phyloP scores from a whole-genome alignment of 2,329 filamentous ascomycete genomes.

The Gremmenia infestans region DNA sequence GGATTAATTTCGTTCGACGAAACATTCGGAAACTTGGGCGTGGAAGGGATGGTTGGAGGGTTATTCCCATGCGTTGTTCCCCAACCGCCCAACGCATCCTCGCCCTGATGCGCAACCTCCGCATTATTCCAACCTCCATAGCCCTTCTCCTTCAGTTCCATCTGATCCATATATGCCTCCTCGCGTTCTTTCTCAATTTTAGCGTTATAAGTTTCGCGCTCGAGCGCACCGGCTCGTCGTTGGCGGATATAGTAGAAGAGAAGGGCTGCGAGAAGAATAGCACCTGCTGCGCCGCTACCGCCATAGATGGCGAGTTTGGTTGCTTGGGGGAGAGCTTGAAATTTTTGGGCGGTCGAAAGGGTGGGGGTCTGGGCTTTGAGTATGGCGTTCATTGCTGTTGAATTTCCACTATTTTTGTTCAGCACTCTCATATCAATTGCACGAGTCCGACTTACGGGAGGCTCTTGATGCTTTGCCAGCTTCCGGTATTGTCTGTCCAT shows the following conservation, averaged over 20 bases:
- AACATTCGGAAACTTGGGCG: slow-evolving; percentile 9
- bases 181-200: slow-evolving; percentile 29
- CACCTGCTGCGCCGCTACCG: slow-evolving; percentile 41
- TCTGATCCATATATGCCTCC: slow-evolving; percentile 24
- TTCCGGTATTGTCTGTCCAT: slow-evolving; percentile 57
- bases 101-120: slow-evolving; percentile 19
- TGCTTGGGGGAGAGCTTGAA: slow-evolving; percentile 43
- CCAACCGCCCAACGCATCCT: slow-evolving; percentile 28
- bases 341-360: slow-evolving; percentile 48
- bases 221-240: slow-evolving; percentile 45
- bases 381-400: slow-evolving; percentile 46
- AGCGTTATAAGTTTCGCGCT: slow-evolving; percentile 39
- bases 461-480: slow-evolving; percentile 59
- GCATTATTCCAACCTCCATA: slow-evolving; percentile 25
- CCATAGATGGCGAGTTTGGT: slow-evolving; percentile 52
- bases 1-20: slow-evolving; percentile 11
- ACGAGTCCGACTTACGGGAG: slow-evolving; percentile 40
- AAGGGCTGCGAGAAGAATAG: slow-evolving; percentile 37
- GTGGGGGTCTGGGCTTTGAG: slow-evolving; percentile 25
- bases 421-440: slow-evolving; percentile 15
- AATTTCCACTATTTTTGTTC: slow-evolving; percentile 46
- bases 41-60: background rate
- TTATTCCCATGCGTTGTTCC: slow-evolving; percentile 13
- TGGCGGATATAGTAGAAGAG: slow-evolving; percentile 53
- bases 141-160: slow-evolving; percentile 28